Conservation (phyloP, 2,329 filamentous ascomycete genomes). For the Exophiala xenobiotica region DNA sequence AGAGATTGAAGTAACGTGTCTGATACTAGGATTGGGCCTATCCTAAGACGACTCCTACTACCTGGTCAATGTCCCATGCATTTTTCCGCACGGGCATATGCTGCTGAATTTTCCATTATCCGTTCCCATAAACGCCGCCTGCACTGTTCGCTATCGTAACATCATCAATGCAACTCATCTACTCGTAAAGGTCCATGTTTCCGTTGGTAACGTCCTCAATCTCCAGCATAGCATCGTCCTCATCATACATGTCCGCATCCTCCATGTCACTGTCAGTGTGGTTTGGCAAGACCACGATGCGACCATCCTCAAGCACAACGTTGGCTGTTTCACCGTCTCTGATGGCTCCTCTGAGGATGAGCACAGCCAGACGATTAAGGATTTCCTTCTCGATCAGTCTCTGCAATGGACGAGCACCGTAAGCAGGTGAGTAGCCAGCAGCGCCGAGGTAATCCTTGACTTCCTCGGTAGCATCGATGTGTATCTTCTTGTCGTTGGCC, state of each 20-base stretch:
- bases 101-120: neutral
- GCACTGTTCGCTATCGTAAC: neutral
- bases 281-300: conserved; percentile 71
- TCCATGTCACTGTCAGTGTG: conserved; percentile 64
- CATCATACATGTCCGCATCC: conserved; percentile 72
- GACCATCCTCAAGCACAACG: conserved; percentile 75
- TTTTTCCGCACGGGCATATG: neutral
- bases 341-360: conserved; percentile 83
- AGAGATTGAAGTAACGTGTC: neutral
- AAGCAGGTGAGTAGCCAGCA: conserved; percentile 91
- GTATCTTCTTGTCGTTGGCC: conserved; percentile 79
- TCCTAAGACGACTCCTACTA: neutral
- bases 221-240: conserved; percentile 74
- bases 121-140: conserved; percentile 5
- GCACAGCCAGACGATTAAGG: conserved; percentile 85
- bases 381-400: conserved; percentile 97
- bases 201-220: conserved; percentile 50
- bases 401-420: conserved; percentile 84
- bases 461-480: conserved; percentile 76
- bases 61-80: neutral
- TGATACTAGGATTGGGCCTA: neutral
- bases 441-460: conserved; percentile 91
- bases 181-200: conserved; percentile 66
- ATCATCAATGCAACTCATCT: conserved; percentile 6
- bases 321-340: conserved; percentile 79